Base-by-base conservation (phyloP, 768 basidiomycete species). In the Pulveroboletus sp. region DNA sequence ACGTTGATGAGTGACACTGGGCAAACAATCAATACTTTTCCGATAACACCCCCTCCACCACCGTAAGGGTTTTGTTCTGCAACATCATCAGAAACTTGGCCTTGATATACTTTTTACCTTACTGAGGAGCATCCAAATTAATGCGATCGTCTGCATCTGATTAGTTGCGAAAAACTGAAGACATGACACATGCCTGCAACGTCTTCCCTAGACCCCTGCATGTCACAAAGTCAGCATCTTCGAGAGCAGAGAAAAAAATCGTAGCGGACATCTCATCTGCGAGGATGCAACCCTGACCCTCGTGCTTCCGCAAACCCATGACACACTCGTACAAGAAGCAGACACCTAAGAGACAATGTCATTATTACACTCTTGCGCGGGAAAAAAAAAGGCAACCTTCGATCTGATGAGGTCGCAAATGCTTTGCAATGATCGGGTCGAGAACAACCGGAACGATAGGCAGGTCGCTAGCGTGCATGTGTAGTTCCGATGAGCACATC, bases 131-230 rank as follows among this genome's bases (percentile, higher is more conserved):
- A 93, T 97, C 87, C 92, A 93, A 8, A 97, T 73, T 13, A 99
- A 76, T n/a, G 85, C 75, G 47, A 99, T 94, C 0, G 94, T 94
- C 83, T 43, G 65, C 50, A 13, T 36, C 24, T 8, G 27, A 39
- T 69, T 16, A 61, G 43, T 36, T 9, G 44, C 17, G 24, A 29
- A 20, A 27, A 43, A 40, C 40, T 44, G 32, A 29, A 12, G 16
- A 46, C 17, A 30, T 12, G 24, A 24, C 32, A 34, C 65, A 45
- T 43, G 79, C 87, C 74, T 91, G 89, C 8, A 93, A 69, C 1
- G 93, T 96, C 73, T 99, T 99, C n/a, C 96, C 96, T 43, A 99
- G 80, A 43, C 95, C 95, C 94, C 94, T 86, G 74, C 17, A 30
- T 51, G 29, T 16, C 42, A 47, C 19, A 50, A 51, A 38, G 41